These are phyloP conservation scores for Nemania diffusa DNA, from an alignment of 2,329 filamentous ascomycete species.

Conservation along the genomic window DNA sequence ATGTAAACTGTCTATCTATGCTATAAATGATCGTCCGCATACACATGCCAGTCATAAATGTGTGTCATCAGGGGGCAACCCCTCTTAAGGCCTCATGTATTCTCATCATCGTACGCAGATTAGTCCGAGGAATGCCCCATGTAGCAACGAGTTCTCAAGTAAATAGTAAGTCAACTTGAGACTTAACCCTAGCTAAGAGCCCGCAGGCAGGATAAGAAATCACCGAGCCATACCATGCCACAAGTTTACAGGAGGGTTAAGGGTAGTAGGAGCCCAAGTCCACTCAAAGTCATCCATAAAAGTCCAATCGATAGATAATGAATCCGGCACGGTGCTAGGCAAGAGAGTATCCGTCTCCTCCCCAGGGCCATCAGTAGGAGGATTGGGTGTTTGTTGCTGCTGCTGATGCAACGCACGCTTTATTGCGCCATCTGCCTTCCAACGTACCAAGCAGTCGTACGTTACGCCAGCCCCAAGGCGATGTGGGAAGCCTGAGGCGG, in stretches of 20 bases:
- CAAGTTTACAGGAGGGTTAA: constrained; percentile 26
- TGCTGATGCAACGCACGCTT: constrained; percentile 20
- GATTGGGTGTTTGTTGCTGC: constrained; percentile 30
- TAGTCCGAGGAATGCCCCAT: neutral
- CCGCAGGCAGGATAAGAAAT: neutral
- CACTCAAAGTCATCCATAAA: constrained; percentile 51
- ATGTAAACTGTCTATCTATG: neutral
- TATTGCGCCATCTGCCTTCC: constrained; percentile 50
- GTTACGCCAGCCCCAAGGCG: constrained; percentile 61
- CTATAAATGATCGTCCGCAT: neutral
- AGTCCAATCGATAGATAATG: constrained; percentile 48
- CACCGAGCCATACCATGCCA: constrained; percentile 33
- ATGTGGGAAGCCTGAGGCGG: constrained; percentile 56
- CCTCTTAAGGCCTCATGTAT: neutral
- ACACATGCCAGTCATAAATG: neutral
- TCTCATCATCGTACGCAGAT: neutral
- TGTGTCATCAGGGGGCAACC: neutral
- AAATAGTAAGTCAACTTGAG: neutral
- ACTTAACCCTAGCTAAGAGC: neutral
- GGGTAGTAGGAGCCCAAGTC: constrained; percentile 38
- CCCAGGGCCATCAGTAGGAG: constrained; percentile 6
- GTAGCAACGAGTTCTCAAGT: neutral
- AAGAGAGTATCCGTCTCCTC: constrained; percentile 33
- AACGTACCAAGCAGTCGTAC: constrained; percentile 61
- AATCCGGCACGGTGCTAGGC: constrained; percentile 26